Evolutionary conservation across 2,329 filamentous ascomycete species (phyloP), one percentile per base, ranked within the genome.

Genomic region (Shiraia bambusicola): DNA sequence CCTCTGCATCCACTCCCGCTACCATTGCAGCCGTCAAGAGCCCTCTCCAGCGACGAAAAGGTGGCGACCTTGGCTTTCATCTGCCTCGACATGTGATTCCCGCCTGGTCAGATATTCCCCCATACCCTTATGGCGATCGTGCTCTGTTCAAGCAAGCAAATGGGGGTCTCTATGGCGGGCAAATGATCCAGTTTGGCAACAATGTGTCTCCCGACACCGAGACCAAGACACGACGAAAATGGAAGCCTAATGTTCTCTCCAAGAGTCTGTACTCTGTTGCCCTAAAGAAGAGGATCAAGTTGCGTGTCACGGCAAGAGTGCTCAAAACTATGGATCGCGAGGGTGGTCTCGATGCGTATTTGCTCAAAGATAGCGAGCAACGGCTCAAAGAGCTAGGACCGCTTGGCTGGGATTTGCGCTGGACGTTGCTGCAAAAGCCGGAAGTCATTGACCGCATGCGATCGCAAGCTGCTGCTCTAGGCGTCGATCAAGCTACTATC

Each of bases 291-390:
- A 79, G 76, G 58, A 74, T 93, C 40, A 82, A 83, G 66, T 77
- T 87, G 28, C 78, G 83, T 47, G 75, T 92, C 42, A 88, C 84
- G 6, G 77, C 86, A 28, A 78, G 81, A 42, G 86, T 89, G 17
- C 75, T 77, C 45, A 65, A 72, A 49, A 75, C 69, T 26, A 87
- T 97, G 63, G 83, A 88, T 65, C 92, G 90, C 66, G 82, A 86
- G 49, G 92, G 92, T 45, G 90, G 93, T 6, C 76, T 98, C 51
- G 93, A 98, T 69, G 83, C 90, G 61, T 98, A 98, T 72, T 76
- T 98, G 32, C 76, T 95, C 29, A 90, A 89, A 54, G 80, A 83
- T 66, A 93, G 89, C 72, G 75, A 85, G 12, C 79, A 77, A 28
- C 80, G 93, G 50, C 78, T 97, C 63, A 87, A 84, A 73, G 88